Evolutionary conservation across 2,329 filamentous ascomycete genomes (phyloP).

Genomic region (Pseudopithomyces maydicus): DNA sequence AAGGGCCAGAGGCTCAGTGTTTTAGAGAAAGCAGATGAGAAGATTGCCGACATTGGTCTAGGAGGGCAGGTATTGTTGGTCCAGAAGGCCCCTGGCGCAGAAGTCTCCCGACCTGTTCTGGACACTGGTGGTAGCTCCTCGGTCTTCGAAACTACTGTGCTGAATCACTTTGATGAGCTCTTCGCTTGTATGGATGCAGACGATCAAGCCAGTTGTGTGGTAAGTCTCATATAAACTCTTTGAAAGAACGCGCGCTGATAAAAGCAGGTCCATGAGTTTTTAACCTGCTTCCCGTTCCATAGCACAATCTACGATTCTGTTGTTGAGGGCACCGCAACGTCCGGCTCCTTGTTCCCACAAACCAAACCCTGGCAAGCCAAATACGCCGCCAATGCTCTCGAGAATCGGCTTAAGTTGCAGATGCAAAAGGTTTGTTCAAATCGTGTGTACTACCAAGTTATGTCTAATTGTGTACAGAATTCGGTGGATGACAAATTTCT

Average conservation of each 20-base stretch:
- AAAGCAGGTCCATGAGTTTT: conserved; percentile 40
- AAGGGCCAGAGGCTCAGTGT: conserved; percentile 70
- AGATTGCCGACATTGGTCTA: conserved; percentile 62
- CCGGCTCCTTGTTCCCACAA: conserved; percentile 38
- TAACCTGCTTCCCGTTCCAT: conserved; percentile 37
- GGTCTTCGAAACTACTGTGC: conserved; percentile 76
- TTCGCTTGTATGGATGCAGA: conserved; percentile 80
- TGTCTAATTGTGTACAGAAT: conserved; percentile 27
- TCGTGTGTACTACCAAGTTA: background rate
- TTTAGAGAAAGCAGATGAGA: conserved; percentile 60
- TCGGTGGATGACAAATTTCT: conserved; percentile 38
- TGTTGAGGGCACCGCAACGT: conserved; percentile 23
- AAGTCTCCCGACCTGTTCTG: conserved; percentile 25
- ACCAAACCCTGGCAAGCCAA: conserved; percentile 42
- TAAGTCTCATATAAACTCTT: conserved; percentile 10
- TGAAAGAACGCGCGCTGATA: conserved; percentile 15
- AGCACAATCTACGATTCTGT: conserved; percentile 36
- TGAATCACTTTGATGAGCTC: conserved; percentile 81
- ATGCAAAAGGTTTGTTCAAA: conserved; percentile 31
- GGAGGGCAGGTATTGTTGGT: conserved; percentile 33
- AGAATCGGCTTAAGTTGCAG: conserved; percentile 36
- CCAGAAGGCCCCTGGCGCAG: conserved; percentile 34
- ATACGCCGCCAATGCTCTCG: conserved; percentile 39
- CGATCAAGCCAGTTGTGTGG: conserved; percentile 51
- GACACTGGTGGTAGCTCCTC: conserved; percentile 36